These are phyloP conservation scores for Taxawa tesnikishii DNA, from an alignment of 2,329 filamentous ascomycete genomes.

Conservation along the genomic window DNA sequence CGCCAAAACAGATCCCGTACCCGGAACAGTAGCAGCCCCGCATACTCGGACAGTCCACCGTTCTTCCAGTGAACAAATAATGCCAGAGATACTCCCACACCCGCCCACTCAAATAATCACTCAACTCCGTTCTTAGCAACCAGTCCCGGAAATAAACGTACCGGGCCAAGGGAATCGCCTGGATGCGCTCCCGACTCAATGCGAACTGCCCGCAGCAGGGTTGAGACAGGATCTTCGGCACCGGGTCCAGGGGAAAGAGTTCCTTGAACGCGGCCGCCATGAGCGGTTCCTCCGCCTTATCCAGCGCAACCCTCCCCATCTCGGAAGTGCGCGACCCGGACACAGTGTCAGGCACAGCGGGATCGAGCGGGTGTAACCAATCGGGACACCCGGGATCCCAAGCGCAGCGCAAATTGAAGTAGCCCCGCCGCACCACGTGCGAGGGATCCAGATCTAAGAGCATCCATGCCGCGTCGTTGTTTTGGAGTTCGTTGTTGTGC, in stretches of 20 bases:
- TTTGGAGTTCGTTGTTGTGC: conserved; percentile 43
- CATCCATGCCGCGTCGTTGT: conserved; percentile 32
- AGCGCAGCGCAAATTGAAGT: conserved; percentile 43
- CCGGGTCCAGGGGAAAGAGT: conserved; percentile 33
- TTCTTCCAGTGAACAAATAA: conserved; percentile 43
- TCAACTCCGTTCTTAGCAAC: conserved; percentile 44
- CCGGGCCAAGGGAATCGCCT: conserved; percentile 36
- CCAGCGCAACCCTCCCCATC: conserved; percentile 19
- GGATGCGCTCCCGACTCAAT: conserved; percentile 44
- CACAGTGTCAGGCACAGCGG: too few species aligned
- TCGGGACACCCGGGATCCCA: conserved; percentile 44
- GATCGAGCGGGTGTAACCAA: conserved; percentile 41
- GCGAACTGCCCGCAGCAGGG: conserved; percentile 56
- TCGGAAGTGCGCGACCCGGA: too few species aligned
- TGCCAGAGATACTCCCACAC: conserved; percentile 56
- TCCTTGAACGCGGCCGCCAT: conserved; percentile 33
- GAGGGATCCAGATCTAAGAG: conserved; percentile 31
- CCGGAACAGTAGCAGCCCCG: conserved; percentile 52
- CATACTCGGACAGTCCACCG: conserved; percentile 38
- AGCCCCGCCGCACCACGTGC: conserved; percentile 36
- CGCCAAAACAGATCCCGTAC: conserved; percentile 49
- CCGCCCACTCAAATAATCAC: conserved; percentile 44
- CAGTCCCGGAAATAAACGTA: conserved; percentile 49
- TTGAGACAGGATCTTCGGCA: conserved; percentile 41
- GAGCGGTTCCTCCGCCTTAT: conserved; percentile 32